A percentile compares a stretch with the other conserved stretches of the same genome.
Conservation (phyloP, 2,329 filamentous ascomycete species). For the Aspergillus carbonarius region DNA sequence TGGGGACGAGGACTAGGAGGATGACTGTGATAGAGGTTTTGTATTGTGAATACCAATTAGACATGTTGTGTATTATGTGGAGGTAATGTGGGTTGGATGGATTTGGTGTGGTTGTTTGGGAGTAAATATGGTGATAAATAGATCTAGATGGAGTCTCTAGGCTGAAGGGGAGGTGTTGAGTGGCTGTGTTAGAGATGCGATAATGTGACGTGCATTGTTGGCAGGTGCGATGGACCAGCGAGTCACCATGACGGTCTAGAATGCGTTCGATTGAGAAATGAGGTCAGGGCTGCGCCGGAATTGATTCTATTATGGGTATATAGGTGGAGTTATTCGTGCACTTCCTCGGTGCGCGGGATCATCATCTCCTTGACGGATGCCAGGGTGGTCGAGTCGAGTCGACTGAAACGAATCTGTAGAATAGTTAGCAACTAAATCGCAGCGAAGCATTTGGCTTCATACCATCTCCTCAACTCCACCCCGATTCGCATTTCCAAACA, state of each 20-base stretch:
- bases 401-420: conserved; percentile 41
- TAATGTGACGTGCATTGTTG: background rate
- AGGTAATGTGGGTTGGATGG: background rate
- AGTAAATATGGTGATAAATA: background rate
- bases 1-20: conserved; percentile 49
- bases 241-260: background rate
- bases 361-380: conserved; percentile 39
- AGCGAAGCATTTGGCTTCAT: conserved; percentile 13
- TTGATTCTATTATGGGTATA: background rate
- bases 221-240: background rate
- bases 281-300: background rate
- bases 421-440: conserved; percentile 9
- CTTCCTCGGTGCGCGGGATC: conserved; percentile 27
- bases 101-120: background rate
- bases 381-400: conserved; percentile 35
- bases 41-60: conserved; percentile 12
- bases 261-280: background rate
- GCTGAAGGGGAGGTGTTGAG: background rate
- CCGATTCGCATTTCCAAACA: conserved; percentile 66
- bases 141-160: background rate
- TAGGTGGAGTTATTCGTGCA: conserved; percentile 19
- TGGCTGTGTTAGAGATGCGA: background rate
- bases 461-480: conserved; percentile 69
- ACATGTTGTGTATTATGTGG: background rate
- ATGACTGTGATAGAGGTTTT: conserved; percentile 43